Evolutionary conservation across 768 basidiomycete species (phyloP).

Genomic region (Suillus lakei): DNA sequence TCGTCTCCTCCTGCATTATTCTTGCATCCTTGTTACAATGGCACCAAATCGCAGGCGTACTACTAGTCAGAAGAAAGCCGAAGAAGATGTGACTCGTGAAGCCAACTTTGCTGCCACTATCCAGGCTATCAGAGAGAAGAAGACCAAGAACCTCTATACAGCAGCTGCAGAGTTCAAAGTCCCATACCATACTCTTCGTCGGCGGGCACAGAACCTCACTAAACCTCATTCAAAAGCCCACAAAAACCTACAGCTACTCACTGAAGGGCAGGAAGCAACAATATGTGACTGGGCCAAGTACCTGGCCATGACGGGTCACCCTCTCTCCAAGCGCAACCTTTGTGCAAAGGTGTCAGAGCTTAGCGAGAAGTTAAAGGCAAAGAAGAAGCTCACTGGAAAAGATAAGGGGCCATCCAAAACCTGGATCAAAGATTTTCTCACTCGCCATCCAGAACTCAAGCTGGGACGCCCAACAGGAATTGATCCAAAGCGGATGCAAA

Average conservation of each 20-base stretch:
- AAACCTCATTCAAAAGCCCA: slow-evolving; percentile 1
- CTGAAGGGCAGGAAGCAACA: background rate
- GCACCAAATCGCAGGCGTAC: no score
- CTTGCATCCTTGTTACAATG: no score
- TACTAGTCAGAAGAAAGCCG: no score
- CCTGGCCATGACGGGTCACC: background rate
- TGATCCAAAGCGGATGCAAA: no score
- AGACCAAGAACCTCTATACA: background rate
- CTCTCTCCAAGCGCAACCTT: background rate
- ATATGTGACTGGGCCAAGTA: slow-evolving; percentile 1
- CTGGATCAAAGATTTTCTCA: no score
- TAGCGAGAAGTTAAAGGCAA: no score
- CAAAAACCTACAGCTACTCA: background rate
- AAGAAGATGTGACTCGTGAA: background rate
- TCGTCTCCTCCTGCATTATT: no score
- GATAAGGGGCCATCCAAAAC: no score
- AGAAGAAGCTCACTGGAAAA: no score
- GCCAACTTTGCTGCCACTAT: background rate
- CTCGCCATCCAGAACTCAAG: no score
- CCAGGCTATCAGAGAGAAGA: background rate
- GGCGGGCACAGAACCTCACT: background rate
- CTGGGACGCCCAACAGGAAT: no score
- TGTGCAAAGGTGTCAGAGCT: background rate
- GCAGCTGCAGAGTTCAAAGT: background rate
- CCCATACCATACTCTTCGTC: background rate